Conservation (phyloP, 495 filamentous ascomycete species). For the Patellaria atrata region DNA sequence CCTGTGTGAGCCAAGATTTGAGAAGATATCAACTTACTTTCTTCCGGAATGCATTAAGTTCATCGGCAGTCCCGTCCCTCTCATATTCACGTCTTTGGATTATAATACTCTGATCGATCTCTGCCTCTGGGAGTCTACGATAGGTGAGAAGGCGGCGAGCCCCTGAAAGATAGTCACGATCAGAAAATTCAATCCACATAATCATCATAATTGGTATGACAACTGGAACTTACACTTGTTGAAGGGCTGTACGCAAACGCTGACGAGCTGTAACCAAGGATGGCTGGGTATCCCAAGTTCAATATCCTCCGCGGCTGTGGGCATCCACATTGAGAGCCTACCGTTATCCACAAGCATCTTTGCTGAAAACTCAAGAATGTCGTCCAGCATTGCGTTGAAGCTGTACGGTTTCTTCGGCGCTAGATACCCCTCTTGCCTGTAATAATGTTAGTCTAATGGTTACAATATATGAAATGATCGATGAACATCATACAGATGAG, state of each 20-base stretch:
- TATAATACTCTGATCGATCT: constrained; percentile 28
- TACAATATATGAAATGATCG: background rate
- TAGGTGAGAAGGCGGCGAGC: constrained; percentile 80
- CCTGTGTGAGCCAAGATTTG: too few species aligned
- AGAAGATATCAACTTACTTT: constrained; percentile 4
- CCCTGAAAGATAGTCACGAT: constrained; percentile 47
- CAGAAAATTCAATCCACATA: background rate
- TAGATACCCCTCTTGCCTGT: constrained; percentile 60
- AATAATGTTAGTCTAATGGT: constrained; percentile 1
- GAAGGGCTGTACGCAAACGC: constrained; percentile 71
- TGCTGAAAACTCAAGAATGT: constrained; percentile 72
- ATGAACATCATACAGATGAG: constrained; percentile 45
- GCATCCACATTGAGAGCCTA: constrained; percentile 91
- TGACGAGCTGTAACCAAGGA: constrained; percentile 58
- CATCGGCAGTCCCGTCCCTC: constrained; percentile 13
- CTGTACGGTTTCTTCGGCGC: constrained; percentile 85
- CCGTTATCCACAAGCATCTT: constrained; percentile 68
- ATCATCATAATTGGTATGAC: background rate
- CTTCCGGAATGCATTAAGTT: constrained; percentile 23
- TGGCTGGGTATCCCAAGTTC: constrained; percentile 68
- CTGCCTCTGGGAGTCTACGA: constrained; percentile 47
- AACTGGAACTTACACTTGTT: constrained; percentile 51
- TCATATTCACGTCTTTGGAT: background rate
- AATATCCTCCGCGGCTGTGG: constrained; percentile 50
- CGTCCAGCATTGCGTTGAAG: constrained; percentile 75